Evolutionary conservation across 2,329 filamentous ascomycete genomes (phyloP).

Genomic region (Epichloe coenophiala): DNA sequence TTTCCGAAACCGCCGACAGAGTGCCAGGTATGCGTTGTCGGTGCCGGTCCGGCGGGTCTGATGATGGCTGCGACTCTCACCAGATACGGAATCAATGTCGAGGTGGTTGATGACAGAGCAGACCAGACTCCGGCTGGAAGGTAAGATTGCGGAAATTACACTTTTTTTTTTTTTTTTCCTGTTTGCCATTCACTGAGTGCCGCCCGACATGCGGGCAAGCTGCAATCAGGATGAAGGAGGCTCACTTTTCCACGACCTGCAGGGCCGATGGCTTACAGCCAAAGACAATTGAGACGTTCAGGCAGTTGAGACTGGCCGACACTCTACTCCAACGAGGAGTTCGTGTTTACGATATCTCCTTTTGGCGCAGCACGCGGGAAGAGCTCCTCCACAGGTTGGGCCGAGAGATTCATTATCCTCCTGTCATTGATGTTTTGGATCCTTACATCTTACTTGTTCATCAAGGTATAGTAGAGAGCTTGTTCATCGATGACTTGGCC

Average conservation of each 20-base stretch:
- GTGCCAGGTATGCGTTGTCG: constrained; percentile 38
- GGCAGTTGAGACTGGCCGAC: constrained; percentile 61
- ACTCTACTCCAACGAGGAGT: constrained; percentile 52
- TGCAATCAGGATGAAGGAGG: not conserved
- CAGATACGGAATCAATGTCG: constrained; percentile 51
- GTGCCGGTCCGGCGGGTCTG: constrained; percentile 41
- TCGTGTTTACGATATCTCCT: constrained; percentile 60
- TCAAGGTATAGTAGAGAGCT: constrained; percentile 62
- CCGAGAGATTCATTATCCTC: constrained; percentile 56
- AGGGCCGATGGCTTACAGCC: constrained; percentile 62
- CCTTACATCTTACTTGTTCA: constrained; percentile 48
- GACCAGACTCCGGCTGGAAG: constrained; percentile 54
- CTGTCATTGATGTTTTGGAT: constrained; percentile 41
- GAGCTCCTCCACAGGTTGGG: constrained; percentile 44
- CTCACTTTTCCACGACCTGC: constrained; percentile 6
- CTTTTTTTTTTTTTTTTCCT: not conserved
- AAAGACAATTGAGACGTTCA: constrained; percentile 66
- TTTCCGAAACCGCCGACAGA: constrained; percentile 32
- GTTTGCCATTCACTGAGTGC: not conserved
- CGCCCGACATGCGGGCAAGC: not conserved
- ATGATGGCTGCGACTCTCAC: constrained; percentile 44
- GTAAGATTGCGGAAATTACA: constrained; percentile 14
- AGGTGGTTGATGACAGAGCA: constrained; percentile 54
- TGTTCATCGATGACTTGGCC: constrained; percentile 56
- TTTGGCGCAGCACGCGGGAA: constrained; percentile 46